A percentile compares a stretch with the other conserved stretches of the same genome.
Conservation (phyloP, 2,329 filamentous ascomycete species). For the Stemphylium beticola region DNA sequence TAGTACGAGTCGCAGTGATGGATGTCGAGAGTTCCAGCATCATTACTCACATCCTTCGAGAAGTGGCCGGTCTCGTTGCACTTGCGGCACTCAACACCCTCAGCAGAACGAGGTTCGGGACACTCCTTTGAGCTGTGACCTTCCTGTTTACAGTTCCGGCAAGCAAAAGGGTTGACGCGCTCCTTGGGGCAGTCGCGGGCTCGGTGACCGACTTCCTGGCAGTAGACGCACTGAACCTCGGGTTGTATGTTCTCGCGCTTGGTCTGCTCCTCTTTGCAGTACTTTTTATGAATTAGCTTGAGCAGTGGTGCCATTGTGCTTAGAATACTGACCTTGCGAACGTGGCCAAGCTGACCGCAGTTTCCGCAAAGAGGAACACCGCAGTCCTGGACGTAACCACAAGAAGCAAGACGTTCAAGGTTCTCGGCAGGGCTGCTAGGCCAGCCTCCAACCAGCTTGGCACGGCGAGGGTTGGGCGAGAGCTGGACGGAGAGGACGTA, state of each 20-base stretch:
- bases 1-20: constrained; percentile 12
- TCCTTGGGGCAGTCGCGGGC: constrained; percentile 66
- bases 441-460: constrained; percentile 63
- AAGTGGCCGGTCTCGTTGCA: constrained; percentile 61
- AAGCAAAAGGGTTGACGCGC: constrained; percentile 68
- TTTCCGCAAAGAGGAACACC: constrained; percentile 67
- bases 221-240: constrained; percentile 69
- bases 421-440: constrained; percentile 66
- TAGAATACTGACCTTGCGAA: constrained; percentile 46
- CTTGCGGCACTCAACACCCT: constrained; percentile 69
- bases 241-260: constrained; percentile 54
- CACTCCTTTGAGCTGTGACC: constrained; percentile 48
- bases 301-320: too few species aligned
- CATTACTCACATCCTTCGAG: constrained; percentile 37
- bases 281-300: constrained; percentile 37
- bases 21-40: not conserved
- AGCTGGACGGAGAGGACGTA: constrained; percentile 70
- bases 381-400: constrained; percentile 67
- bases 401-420: constrained; percentile 67
- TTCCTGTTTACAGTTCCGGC: constrained; percentile 69
- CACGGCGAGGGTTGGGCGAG: constrained; percentile 60
- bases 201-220: constrained; percentile 68
- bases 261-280: constrained; percentile 64
- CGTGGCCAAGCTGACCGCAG: constrained; percentile 70
- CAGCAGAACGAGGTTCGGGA: constrained; percentile 55